A percentile compares a stretch with the other conserved stretches of the same genome.
Evolutionary conservation across 345 rosid species (phyloP).

Genomic region (Ceriops zippeliana): DNA sequence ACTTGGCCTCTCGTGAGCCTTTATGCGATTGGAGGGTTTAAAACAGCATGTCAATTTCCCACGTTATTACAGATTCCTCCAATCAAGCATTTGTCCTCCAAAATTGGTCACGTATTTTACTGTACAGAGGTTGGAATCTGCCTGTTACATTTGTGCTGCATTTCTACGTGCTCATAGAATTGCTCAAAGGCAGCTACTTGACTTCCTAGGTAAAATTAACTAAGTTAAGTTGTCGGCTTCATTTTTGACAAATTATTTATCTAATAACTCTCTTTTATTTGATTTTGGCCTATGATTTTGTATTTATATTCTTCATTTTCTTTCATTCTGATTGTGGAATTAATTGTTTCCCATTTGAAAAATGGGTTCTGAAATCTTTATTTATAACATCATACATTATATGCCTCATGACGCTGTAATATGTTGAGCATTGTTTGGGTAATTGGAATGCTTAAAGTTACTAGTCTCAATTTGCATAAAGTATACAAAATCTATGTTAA

Average conservation of each 20-base stretch:
- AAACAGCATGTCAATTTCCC: slow-evolving; percentile 65
- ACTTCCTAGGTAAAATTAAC: slow-evolving; percentile 63
- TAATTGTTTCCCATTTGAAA: too few relatives aligned
- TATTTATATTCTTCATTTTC: too few relatives aligned
- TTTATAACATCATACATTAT: too few relatives aligned
- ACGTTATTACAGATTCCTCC: slow-evolving; percentile 68
- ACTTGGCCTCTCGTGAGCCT: slow-evolving; percentile 51
- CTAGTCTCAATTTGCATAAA: too few relatives aligned
- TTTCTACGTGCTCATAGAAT: slow-evolving; percentile 94
- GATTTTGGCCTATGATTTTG: too few relatives aligned
- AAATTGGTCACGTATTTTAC: slow-evolving; percentile 77
- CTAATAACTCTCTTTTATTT: not conserved
- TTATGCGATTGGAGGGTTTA: slow-evolving; percentile 90
- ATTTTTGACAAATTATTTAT: not conserved
- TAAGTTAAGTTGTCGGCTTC: not conserved
- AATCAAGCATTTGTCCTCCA: slow-evolving; percentile 48
- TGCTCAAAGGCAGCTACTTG: slow-evolving; percentile 69
- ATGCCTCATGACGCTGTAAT: too few relatives aligned
- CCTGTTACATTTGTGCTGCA: slow-evolving; percentile 88
- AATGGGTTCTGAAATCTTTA: too few relatives aligned
- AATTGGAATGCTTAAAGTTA: too few relatives aligned
- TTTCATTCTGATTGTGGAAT: too few relatives aligned
- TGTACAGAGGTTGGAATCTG: slow-evolving; percentile 81
- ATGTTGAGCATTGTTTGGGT: too few relatives aligned
- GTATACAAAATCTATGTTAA: too few relatives aligned